phyloP scores from a whole-genome alignment of 2,329 filamentous ascomycete genomes.

The Colletotrichum truncatum region DNA sequence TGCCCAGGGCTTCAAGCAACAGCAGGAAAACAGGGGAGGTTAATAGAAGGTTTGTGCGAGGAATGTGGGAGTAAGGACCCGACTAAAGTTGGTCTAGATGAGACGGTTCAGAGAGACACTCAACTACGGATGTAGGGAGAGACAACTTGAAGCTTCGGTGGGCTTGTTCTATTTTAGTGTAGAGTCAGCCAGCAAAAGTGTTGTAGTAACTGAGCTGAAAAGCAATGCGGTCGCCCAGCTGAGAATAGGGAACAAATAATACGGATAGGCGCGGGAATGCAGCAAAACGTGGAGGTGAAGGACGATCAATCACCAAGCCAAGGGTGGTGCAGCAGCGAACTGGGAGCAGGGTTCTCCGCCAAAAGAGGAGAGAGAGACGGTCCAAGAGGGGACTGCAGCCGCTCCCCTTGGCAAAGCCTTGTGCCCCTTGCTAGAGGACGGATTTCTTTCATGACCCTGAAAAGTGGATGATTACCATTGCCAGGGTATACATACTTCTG shows the following conservation, averaged over 20 bases:
- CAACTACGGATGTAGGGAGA: conserved; percentile 5
- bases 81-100: conserved; percentile 8
- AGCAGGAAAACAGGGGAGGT: neutral
- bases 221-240: neutral
- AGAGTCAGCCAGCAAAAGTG: neutral
- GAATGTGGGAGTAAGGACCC: conserved; percentile 5
- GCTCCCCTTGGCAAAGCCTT: conserved; percentile 20
- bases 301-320: conserved; percentile 11
- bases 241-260: neutral
- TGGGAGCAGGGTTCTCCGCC: conserved; percentile 27
- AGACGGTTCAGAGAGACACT: neutral
- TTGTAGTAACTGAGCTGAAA: neutral
- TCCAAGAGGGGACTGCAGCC: neutral
- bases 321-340: conserved; percentile 1
- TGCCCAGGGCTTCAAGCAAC: neutral
- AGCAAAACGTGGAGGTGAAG: conserved; percentile 10
- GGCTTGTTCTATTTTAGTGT: neutral
- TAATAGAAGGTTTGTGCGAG: conserved; percentile 20
- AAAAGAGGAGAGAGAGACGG: conserved; percentile 18
- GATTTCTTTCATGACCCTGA: neutral
- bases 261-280: neutral
- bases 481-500: too few relatives aligned
- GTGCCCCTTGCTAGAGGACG: neutral
- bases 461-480: conserved; percentile 1
- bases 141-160: conserved; percentile 1